phyloP scores from a whole-genome alignment of 2,329 filamentous ascomycete genomes.

The Sclerotinia spermophila region DNA sequence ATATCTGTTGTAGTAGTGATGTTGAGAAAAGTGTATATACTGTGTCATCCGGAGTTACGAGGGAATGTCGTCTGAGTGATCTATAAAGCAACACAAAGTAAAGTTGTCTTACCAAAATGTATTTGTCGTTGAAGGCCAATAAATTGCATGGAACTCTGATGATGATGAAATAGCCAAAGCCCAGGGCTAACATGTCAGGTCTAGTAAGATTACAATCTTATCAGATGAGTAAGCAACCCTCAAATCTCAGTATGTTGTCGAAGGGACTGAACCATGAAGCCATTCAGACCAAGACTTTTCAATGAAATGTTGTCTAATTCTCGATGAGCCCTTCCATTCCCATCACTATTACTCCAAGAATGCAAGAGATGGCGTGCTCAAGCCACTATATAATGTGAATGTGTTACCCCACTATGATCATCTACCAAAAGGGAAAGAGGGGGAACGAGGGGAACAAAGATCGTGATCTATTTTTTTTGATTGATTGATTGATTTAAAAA shows the following conservation, averaged over 20 bases:
- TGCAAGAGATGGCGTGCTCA: constrained; percentile 5
- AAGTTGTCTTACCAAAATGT: neutral
- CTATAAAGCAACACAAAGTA: neutral
- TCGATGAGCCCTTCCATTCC: neutral
- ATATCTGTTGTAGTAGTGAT: neutral
- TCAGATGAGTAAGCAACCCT: neutral
- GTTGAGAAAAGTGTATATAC: neutral
- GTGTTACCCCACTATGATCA: neutral
- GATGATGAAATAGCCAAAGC: neutral
- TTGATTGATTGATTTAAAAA: neutral
- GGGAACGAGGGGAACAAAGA: constrained; percentile 8
- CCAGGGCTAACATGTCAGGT: neutral
- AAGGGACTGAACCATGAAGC: neutral
- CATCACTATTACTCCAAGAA: neutral
- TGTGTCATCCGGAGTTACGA: neutral
- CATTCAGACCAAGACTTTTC: neutral
- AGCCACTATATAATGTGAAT: neutral
- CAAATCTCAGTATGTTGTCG: neutral
- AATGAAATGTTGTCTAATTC: neutral
- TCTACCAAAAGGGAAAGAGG: neutral
- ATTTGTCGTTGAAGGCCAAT: neutral
- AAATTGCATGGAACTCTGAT: neutral
- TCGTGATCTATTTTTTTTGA: too few species aligned
- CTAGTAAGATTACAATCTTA: neutral
- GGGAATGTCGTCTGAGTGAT: neutral